Evolutionary conservation across 176 grass and related monocot species (phyloP), one percentile per base, ranked within the genome.

Genomic region (Hordeum marinum): DNA sequence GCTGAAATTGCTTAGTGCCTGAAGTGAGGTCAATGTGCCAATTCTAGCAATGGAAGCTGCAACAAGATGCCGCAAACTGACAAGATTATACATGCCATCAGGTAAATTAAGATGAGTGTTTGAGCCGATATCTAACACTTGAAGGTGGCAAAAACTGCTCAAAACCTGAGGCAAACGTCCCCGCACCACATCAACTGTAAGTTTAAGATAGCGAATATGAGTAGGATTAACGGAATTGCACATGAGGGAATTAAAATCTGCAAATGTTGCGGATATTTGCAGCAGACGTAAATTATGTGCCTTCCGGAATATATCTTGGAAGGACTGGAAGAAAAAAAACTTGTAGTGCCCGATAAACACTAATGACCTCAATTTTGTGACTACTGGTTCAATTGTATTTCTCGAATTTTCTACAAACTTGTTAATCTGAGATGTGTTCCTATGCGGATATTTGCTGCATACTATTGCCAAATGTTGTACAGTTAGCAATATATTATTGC

Each of bases 171-270:
- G 82, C 23, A 88, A 79, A 67, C 7, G 1, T 12, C 21, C 20
- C 0, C 0, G 0, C 1, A 2, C 3, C 2, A 24, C 37, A 8
- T 43, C 12, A 17, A 1, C 32, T 0, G 11, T 18, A 40, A 12
- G 8, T 73, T 59, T 86, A 17, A 90, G 8, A 34, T 86, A 90
- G 0, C 88, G 72, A 4, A 90, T 50, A 80, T 90, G 84, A 17
- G 35, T 25, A 9, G 37, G 52, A 63, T 78, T 78, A 26, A 31
- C 13, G 18, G 82, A 84, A 34, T 63, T 78, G 26, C 25, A 31
- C 32, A 73, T 2, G 11, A 79, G 29, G 7, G 23, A 14, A 62
- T 42, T 78, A 65, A 79, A 52, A 83, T 72, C 88, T 57, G n/a
- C 34, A 74, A 21, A 57, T 26, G 68, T 79, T 17, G 48, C 35